A percentile compares a stretch with the other conserved stretches of the same genome.
phyloP scores from a whole-genome alignment of 371 early-diverging fungal genomes.

The Apophysomyces ossiformis region DNA sequence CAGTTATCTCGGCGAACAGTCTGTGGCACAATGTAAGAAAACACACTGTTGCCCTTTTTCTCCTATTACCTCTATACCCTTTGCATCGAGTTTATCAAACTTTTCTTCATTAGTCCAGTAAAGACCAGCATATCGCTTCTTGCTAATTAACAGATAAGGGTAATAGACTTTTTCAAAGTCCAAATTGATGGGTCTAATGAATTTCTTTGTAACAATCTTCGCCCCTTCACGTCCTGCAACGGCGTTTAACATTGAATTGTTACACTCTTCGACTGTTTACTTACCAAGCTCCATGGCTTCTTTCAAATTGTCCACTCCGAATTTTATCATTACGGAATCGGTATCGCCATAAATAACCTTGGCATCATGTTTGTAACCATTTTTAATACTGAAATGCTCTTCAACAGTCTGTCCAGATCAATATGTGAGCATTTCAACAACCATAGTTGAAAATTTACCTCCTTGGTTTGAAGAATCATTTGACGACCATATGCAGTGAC shows the following conservation, averaged over 20 bases:
- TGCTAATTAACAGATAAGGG: conserved; percentile 98
- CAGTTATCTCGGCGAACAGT: conserved; percentile 99
- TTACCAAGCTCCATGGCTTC: conserved; percentile 91
- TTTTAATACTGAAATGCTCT: conserved; percentile 77
- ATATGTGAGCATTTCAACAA: background rate
- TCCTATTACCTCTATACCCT: conserved; percentile 93
- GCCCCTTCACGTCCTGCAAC: conserved; percentile 79
- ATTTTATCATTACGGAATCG: conserved; percentile 99
- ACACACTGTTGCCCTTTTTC: background rate
- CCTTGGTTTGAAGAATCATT: conserved; percentile 97
- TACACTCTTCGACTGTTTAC: background rate
- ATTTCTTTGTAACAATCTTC: conserved; percentile 82
- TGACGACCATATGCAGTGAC: conserved; percentile 98
- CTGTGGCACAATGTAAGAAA: conserved; percentile 36
- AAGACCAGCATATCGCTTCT: conserved; percentile 99
- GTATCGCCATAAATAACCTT: conserved; percentile 99
- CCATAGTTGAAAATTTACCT: conserved; percentile 30
- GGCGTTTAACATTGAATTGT: background rate
- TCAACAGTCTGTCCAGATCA: conserved; percentile 76
- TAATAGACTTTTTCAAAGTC: conserved; percentile 99
- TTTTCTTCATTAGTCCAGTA: conserved; percentile 95
- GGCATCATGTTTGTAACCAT: conserved; percentile 91
- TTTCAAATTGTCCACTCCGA: conserved; percentile 80
- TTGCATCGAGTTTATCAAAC: conserved; percentile 97
- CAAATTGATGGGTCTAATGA: conserved; percentile 96